Conservation (phyloP, 2,329 filamentous ascomycete genomes). For the Davidsoniella virescens region DNA sequence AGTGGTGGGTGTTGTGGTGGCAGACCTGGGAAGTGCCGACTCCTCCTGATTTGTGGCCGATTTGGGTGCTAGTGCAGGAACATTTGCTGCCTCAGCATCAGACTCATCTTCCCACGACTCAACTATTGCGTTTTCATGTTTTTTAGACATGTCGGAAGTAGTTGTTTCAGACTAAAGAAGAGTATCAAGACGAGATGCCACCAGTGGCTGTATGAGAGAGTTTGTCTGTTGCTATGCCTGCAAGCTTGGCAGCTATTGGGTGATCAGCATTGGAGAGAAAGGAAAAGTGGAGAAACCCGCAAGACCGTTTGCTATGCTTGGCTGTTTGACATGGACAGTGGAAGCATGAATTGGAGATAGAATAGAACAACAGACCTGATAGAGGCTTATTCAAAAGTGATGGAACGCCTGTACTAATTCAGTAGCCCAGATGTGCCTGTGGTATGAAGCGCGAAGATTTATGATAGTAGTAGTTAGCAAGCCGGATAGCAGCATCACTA, state of each 20-base stretch:
- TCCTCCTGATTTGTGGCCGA: background rate
- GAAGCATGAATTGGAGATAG: too few species aligned
- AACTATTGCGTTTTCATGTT: constrained; percentile 19
- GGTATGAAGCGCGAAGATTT: too few species aligned
- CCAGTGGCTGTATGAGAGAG: background rate
- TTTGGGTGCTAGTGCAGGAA: background rate
- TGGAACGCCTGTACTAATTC: too few species aligned
- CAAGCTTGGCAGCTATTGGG: background rate
- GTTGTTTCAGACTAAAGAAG: background rate
- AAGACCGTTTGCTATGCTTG: background rate
- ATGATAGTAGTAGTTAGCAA: too few species aligned
- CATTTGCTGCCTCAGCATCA: constrained; percentile 20
- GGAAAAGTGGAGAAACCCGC: background rate
- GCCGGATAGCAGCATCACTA: too few species aligned
- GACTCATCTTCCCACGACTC: constrained; percentile 44
- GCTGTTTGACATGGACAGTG: too few species aligned
- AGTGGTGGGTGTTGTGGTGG: too few species aligned
- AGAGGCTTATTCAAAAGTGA: too few species aligned
- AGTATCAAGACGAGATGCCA: background rate
- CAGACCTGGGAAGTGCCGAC: background rate
- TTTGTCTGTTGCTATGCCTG: background rate
- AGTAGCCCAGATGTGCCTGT: too few species aligned
- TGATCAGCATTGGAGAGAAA: background rate
- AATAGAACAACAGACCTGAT: too few species aligned
- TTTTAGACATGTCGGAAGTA: constrained; percentile 12